Base-by-base conservation (phyloP, 2,329 filamentous ascomycete species). In the Aschersonia sp. region DNA sequence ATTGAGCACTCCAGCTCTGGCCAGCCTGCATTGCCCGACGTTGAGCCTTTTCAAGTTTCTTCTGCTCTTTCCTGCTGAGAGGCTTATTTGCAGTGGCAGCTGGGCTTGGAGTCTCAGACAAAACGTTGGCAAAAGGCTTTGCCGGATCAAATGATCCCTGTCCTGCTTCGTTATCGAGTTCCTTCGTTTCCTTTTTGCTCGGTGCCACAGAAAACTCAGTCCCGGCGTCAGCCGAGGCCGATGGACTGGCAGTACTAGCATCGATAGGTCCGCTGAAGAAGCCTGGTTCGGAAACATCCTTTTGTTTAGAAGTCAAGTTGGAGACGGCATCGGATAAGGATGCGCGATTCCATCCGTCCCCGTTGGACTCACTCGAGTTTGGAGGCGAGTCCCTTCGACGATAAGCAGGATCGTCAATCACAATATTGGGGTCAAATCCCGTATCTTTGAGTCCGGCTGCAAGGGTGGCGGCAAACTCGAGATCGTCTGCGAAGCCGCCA, bases 381-480 rank as follows among this genome's bases (percentile, higher is more conserved):
- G 79, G 78, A 6, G 81, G 78, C 1, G 80, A 83, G 47, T 77
- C 73, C 31, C 82, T 77, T 45, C 70, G 72, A 52, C 76, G 76
- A 56, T 80, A 87, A 1, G 62, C 66, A 0, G 77, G 75, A 54
- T 87, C 73, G 43, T 84, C 69, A 37, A 83, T 81, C 43, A 87
- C 78, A 49, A 87, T 77, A 41, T 83, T 74, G 5, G 81, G 77
- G 55, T 85, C 74, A 52, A 87, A 87, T 0, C 83, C 83, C 43
- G 79, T 76, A n/a, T 79, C 74, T 57, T 81, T 66, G 45, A 85
- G 68, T 1, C 79, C 81, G 44, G 82, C 84, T 49, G 82, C 81
- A 44, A 87, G 64, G 4, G 76, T 78, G 31, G 83, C 83, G 6
- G 80, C 77, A 53, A 87, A 87, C 46, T 79, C 79, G 7, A 83